Percentiles rank a stretch among this genome's conserved stretches.
phyloP scores from a whole-genome alignment of 2,329 filamentous ascomycete species.

The Hypoxylon sp. region DNA sequence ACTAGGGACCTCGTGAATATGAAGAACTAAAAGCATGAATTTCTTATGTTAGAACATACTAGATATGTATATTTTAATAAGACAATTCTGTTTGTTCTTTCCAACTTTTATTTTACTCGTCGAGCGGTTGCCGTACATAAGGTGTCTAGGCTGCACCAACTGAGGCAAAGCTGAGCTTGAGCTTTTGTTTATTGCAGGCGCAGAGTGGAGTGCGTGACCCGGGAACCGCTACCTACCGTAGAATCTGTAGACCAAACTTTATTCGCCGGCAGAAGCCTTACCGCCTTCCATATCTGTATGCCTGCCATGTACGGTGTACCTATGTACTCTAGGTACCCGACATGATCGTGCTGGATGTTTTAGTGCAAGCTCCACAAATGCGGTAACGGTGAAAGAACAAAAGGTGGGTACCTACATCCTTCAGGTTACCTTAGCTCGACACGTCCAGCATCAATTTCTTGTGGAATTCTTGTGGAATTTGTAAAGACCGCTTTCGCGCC shows the following conservation, averaged over 20 bases:
- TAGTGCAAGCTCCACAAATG: constrained; percentile 4
- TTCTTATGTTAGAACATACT: constrained; percentile 10
- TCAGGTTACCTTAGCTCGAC: constrained; percentile 41
- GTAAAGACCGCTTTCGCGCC: constrained; percentile 21
- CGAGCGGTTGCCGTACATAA: neutral
- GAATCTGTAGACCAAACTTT: constrained; percentile 8
- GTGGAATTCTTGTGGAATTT: constrained; percentile 37
- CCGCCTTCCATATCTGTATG: constrained; percentile 26
- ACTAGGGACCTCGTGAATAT: constrained; percentile 1
- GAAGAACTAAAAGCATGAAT: constrained; percentile 1
- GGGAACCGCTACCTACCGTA: too few relatives aligned
- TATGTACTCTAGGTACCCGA: constrained; percentile 5
- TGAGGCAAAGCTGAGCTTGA: constrained; percentile 7
- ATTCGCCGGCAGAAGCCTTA: constrained; percentile 29
- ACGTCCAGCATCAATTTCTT: constrained; percentile 45
- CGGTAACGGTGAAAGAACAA: constrained; percentile 14
- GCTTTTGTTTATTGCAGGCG: constrained; percentile 21
- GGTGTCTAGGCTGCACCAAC: neutral
- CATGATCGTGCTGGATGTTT: neutral
- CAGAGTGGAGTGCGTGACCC: too few relatives aligned
- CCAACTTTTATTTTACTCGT: constrained; percentile 6
- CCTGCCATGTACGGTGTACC: too few relatives aligned
- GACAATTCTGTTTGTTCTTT: neutral
- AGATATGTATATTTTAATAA: neutral
- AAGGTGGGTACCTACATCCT: constrained; percentile 32